Percentiles rank a stretch among this genome's conserved stretches.
Evolutionary conservation across 495 filamentous ascomycete species (phyloP).

Genomic region (Amphirosellinia nigrospora): DNA sequence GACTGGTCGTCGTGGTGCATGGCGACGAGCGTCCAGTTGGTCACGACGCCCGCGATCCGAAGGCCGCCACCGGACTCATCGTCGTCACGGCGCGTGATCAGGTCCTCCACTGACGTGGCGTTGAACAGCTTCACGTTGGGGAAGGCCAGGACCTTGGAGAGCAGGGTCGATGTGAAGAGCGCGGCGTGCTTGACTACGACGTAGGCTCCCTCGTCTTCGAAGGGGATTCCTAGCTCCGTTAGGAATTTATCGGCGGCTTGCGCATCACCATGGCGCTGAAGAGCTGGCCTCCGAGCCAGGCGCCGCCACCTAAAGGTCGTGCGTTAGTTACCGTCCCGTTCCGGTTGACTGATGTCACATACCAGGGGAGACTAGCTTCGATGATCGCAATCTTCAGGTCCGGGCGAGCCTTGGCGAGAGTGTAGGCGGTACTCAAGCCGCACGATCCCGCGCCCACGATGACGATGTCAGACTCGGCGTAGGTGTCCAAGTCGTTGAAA

Average conservation of each 20-base stretch:
- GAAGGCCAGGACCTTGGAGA: slow-evolving; percentile 79
- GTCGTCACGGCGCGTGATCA: slow-evolving; percentile 72
- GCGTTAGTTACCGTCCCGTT: slow-evolving; percentile 33
- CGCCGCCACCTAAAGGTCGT: slow-evolving; percentile 65
- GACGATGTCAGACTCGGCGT: slow-evolving; percentile 90
- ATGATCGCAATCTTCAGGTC: slow-evolving; percentile 92
- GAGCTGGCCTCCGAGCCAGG: slow-evolving; percentile 91
- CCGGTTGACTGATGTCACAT: slow-evolving; percentile 37
- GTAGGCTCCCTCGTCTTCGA: slow-evolving; percentile 83
- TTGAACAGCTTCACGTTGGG: slow-evolving; percentile 97
- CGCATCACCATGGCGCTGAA: slow-evolving; percentile 95
- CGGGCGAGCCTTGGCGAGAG: slow-evolving; percentile 80
- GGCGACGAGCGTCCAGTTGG: slow-evolving; percentile 90
- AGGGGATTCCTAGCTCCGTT: slow-evolving; percentile 78
- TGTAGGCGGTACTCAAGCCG: slow-evolving; percentile 83
- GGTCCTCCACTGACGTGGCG: slow-evolving; percentile 86
- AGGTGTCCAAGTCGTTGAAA: slow-evolving; percentile 85
- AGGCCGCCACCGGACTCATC: slow-evolving; percentile 48
- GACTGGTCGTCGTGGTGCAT: slow-evolving; percentile 92
- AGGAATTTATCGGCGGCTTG: slow-evolving; percentile 89
- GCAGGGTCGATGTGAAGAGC: slow-evolving; percentile 84
- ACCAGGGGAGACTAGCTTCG: slow-evolving; percentile 81
- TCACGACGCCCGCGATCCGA: slow-evolving; percentile 85
- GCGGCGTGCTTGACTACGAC: slow-evolving; percentile 94
- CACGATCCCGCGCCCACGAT: slow-evolving; percentile 90